Evolutionary conservation across 495 filamentous ascomycete genomes (phyloP).

Genomic region (Penicillium silybi): DNA sequence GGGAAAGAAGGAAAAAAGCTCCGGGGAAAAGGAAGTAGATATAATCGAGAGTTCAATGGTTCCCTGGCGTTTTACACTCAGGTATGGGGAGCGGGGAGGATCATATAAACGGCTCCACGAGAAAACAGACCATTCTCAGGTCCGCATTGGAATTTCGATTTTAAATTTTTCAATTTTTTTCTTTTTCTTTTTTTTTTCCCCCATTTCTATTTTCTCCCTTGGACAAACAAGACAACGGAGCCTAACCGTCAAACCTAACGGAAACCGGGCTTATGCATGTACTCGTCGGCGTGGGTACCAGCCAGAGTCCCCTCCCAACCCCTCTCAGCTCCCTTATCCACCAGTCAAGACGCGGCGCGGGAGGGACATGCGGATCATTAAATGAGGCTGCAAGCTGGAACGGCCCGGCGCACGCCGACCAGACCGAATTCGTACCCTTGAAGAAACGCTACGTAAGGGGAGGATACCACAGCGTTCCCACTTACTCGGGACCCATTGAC

Average conservation of each 20-base stretch:
- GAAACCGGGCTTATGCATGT: conserved; percentile 39
- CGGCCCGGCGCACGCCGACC: conserved; percentile 48
- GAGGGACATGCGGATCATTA: conserved; percentile 46
- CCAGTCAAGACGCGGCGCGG: conserved; percentile 35
- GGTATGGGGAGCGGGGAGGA: conserved; percentile 38
- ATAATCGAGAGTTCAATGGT: conserved; percentile 22
- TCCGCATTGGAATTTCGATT: not conserved
- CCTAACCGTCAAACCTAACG: conserved; percentile 40
- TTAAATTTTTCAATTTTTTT: conserved; percentile 3
- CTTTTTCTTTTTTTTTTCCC: conserved; percentile 6
- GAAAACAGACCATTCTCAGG: conserved; percentile 23
- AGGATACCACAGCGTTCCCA: conserved; percentile 9
- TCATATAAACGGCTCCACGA: conserved; percentile 15
- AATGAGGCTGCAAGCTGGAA: conserved; percentile 50
- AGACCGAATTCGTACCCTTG: conserved; percentile 28
- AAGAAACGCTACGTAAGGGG: conserved; percentile 38
- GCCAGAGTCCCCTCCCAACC: conserved; percentile 11
- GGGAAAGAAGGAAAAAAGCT: conserved; percentile 3
- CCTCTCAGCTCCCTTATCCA: conserved; percentile 27
- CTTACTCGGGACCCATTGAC: not conserved
- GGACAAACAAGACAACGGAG: conserved; percentile 36
- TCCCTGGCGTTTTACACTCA: conserved; percentile 19
- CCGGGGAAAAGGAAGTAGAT: conserved; percentile 4
- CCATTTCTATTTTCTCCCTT: conserved; percentile 6
- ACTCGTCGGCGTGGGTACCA: conserved; percentile 25